phyloP scores from a whole-genome alignment of 2,329 filamentous ascomycete genomes.

The Fusarium sp. region DNA sequence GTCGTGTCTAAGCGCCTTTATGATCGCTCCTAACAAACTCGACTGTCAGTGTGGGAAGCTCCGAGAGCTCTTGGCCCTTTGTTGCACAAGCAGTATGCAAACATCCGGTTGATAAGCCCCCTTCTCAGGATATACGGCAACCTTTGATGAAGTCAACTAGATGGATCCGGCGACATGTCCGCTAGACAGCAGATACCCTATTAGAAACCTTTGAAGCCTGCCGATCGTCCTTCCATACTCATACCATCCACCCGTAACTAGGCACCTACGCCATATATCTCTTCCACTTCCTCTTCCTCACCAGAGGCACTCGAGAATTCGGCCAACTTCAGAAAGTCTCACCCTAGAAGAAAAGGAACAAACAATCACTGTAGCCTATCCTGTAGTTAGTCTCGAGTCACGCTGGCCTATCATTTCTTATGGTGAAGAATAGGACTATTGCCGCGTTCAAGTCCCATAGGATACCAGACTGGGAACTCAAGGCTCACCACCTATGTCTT shows the following conservation, averaged over 20 bases:
- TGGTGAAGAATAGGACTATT: not conserved
- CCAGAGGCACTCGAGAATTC: not conserved
- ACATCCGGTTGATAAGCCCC: not conserved
- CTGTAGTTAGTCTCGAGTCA: not conserved
- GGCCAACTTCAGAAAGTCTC: not conserved
- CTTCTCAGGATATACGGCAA: constrained; percentile 2
- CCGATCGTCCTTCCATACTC: not conserved
- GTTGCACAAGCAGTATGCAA: not conserved
- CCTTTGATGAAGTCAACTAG: not conserved
- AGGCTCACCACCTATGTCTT: not conserved
- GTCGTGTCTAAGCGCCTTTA: not conserved
- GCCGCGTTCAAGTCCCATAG: not conserved
- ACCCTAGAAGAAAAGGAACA: not conserved
- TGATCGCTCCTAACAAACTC: too few species aligned
- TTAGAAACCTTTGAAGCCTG: not conserved
- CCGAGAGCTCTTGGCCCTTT: not conserved
- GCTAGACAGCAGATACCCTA: not conserved
- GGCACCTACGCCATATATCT: not conserved
- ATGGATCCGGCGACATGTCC: not conserved
- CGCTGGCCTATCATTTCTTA: not conserved
- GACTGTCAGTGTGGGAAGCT: not conserved
- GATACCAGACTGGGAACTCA: not conserved
- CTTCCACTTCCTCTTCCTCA: not conserved
- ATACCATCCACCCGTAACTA: not conserved
- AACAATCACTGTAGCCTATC: not conserved